Evolutionary conservation across 2,329 filamentous ascomycete genomes (phyloP).

Genomic region (Trichoderma cornu-damae): DNA sequence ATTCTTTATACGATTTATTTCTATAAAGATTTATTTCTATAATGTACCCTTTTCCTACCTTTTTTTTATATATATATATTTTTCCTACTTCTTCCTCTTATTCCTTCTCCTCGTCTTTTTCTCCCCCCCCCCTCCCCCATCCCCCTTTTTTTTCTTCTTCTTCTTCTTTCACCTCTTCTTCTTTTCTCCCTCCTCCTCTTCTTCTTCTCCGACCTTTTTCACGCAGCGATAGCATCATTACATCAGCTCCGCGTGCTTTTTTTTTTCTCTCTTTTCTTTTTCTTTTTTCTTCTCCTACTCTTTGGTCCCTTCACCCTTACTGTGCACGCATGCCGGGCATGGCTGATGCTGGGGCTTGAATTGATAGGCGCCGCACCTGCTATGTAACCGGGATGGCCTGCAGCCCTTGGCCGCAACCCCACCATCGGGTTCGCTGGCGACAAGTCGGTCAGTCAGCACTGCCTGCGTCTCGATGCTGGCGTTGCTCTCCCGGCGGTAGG

Average conservation of each 20-base stretch:
- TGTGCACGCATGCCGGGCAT: not conserved
- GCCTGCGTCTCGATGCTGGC: not conserved
- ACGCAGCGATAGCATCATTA: too few species aligned
- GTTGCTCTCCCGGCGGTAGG: too few species aligned
- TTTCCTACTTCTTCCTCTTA: not conserved
- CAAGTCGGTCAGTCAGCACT: constrained; percentile 13
- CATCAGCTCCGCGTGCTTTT: too few species aligned
- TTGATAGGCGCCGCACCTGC: not conserved
- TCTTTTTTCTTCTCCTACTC: too few species aligned
- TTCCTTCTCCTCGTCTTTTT: not conserved
- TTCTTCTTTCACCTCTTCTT: too few species aligned
- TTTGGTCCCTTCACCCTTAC: not conserved
- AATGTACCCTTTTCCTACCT: too few species aligned
- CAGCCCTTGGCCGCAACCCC: constrained; percentile 2
- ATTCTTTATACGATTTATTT: too few species aligned
- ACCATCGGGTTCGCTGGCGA: constrained; percentile 2
- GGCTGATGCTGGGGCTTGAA: not conserved
- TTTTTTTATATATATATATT: too few species aligned
- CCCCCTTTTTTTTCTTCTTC: not conserved
- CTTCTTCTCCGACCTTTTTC: too few species aligned
- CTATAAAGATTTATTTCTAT: too few species aligned
- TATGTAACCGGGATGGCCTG: not conserved
- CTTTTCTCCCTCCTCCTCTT: too few species aligned
- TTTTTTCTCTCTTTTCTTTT: too few species aligned
- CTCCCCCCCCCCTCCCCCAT: not conserved